Base-by-base conservation (phyloP, 1,284 basidiomycete species). In the Wallemia hederae region DNA sequence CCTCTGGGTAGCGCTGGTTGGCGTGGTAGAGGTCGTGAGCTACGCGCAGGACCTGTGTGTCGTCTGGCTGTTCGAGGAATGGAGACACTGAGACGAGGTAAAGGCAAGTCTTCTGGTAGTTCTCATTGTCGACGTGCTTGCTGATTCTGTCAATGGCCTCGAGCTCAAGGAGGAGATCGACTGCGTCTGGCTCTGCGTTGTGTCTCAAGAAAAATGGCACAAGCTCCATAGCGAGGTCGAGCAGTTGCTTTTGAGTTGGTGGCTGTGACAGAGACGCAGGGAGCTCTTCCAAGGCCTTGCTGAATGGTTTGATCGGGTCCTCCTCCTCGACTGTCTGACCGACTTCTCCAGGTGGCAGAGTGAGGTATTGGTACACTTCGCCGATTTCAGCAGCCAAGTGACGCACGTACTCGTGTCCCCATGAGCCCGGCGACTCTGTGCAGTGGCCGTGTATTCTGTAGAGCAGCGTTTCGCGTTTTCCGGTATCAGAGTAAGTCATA, bases 401-500 rank as follows among this genome's bases (percentile, higher is more conserved):
- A 58, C 92, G 82, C 63, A 98, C 88, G 69, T 99, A 98, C 74
- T 99, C 94, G 71, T 99, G 91, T 9, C 94, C 94, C 94, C 94
- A 99, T 27, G 83, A 79, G 27, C 92, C 92, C 0, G 94, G 90
- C 62, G 90, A 85, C 39, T 88, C 80, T 33, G 84, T 75, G 24
- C 82, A 80, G n/a, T 79, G 78, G 7, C 88, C 85, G 59, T 86
- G 76, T 31, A 96, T 77, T 61, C 89, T 83, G 72, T 91, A 96
- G 65, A 81, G 80, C 27, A 99, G 81, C 1, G 94, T 98, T 62
- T 94, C 94, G 60, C 91, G 88, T 80, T 78, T 89, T 74, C 77
- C 77, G 19, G 88, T 94, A 73, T 98, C 92, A 3, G 91, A 96
- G 71, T 98, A 98, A 22, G 94, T 99, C 94, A 99, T 98, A n/a